A percentile compares a stretch with the other conserved stretches of the same genome.
Evolutionary conservation across 768 basidiomycete genomes (phyloP).

Genomic region (Serendipita sp.): DNA sequence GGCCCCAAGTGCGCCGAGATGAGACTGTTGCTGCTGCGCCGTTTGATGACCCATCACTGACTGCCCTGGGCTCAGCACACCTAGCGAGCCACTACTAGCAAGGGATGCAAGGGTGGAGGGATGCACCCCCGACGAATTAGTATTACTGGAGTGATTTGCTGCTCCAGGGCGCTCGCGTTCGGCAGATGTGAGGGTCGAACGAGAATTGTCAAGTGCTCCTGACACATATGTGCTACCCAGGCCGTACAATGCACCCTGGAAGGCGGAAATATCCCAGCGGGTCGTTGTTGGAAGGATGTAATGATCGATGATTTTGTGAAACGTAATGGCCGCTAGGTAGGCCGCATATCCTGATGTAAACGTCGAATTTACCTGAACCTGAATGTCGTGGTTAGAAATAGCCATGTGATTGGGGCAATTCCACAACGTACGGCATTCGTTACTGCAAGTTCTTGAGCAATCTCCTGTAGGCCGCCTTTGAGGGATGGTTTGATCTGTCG

Average conservation of each 20-base stretch:
- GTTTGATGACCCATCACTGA: not conserved
- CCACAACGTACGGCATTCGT: conserved; percentile 17
- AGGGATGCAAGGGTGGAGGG: not conserved
- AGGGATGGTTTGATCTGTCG: conserved; percentile 63
- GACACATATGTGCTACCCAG: conserved; percentile 44
- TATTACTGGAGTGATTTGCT: not conserved
- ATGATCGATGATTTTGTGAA: conserved; percentile 63
- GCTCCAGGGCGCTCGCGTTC: conserved; percentile 7
- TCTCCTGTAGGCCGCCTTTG: conserved; percentile 83
- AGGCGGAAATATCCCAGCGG: not conserved
- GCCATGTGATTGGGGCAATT: not conserved
- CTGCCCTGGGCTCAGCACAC: not conserved
- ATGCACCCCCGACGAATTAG: not conserved
- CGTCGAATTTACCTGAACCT: conserved; percentile 80
- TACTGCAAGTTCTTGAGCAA: conserved; percentile 91
- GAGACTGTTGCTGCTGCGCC: not conserved
- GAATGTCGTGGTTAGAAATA: not conserved
- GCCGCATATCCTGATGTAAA: conserved; percentile 97
- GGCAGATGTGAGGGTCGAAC: conserved; percentile 1
- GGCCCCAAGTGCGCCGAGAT: not conserved
- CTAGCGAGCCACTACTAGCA: not conserved
- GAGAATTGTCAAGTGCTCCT: not conserved
- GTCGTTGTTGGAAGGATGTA: conserved; percentile 25
- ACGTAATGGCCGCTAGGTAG: conserved; percentile 79
- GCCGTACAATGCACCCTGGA: conserved; percentile 37